Evolutionary conservation across 805 yeast species (phyloP).

Genomic region (Suhomyces vadensis): DNA sequence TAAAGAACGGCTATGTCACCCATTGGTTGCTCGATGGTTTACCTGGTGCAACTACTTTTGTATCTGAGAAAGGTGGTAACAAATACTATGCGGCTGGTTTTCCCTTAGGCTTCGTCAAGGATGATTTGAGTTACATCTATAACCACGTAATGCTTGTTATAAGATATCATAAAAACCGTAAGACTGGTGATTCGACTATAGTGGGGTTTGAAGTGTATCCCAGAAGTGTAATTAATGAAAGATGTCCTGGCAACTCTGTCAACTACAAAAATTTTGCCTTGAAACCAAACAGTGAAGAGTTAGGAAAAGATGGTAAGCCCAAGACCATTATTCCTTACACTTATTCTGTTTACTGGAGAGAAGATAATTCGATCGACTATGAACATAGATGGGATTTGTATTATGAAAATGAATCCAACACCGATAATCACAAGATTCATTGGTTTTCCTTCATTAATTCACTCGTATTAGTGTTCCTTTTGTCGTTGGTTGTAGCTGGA

Average conservation of each 20-base stretch:
- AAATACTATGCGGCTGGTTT: conserved; percentile 85
- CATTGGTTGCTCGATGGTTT: conserved; percentile 84
- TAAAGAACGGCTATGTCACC: conserved; percentile 69
- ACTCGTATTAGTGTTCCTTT: conserved; percentile 58
- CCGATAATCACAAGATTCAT: conserved; percentile 54
- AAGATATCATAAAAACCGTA: conserved; percentile 56
- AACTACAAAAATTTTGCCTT: conserved; percentile 59
- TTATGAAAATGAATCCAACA: conserved; percentile 53
- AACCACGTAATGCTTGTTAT: conserved; percentile 83
- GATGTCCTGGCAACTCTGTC: conserved; percentile 75
- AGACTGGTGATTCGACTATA: conserved; percentile 51
- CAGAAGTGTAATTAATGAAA: conserved; percentile 63
- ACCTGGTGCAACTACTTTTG: conserved; percentile 86
- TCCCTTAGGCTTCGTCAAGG: conserved; percentile 72
- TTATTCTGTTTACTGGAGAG: conserved; percentile 86
- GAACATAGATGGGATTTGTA: conserved; percentile 73
- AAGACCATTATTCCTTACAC: conserved; percentile 66
- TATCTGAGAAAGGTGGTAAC: conserved; percentile 53
- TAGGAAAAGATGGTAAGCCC: conserved; percentile 26
- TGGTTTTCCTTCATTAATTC: conserved; percentile 80
- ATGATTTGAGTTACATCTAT: conserved; percentile 58
- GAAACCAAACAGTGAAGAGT: conserved; percentile 23
- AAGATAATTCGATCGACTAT: conserved; percentile 67
- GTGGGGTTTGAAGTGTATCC: conserved; percentile 93
- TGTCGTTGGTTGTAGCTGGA: conserved; percentile 64